Base-by-base conservation (phyloP, 2,329 filamentous ascomycete species). In the Colletotrichum karsti region DNA sequence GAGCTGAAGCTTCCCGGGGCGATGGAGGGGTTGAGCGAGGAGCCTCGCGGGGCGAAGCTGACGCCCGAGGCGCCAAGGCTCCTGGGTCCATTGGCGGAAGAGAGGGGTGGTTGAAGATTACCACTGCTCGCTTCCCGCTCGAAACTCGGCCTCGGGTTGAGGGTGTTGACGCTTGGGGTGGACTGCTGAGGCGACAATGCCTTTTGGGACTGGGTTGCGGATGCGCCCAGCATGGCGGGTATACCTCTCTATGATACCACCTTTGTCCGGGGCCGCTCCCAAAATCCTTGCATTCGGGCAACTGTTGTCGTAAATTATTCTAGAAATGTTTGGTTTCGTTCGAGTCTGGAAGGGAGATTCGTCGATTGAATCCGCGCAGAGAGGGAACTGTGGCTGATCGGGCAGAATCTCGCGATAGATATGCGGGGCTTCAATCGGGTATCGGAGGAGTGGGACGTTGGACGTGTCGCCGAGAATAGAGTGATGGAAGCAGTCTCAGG, bases 1-100 rank as follows among this genome's bases (percentile, higher is more conserved):
- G 94, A 91, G 74, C 91, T 97, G 84, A 98, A 98, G 83, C 94
- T 97, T 46, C 95, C 95, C 1, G 91, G 91, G 26, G 88, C 90
- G 62, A 90, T 86, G 37, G 90, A 90, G 13, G 92, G 89, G 69
- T 91, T 91, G 75, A 94, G 86, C 54, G 92, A 93, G 70, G 90
- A 86, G 59, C 87, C 89, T 59, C 92, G 89, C 18, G 90, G 88
- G 54, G 86, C 89, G 77, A 90, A 92, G 63, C 89, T 91, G 73
- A 89, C 85, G 75, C 78, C 81, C 3, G 87, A 87, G 33, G 84
- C 81, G 28, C 87, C 83, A 15, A 86, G 73, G 70, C 83, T 86
- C 69, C 88, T 84, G 15, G 66, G 46, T 20, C 65, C 68, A 69
- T 69, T 69, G 24, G 57, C 51, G 24, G 69, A 62, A 51, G 73